A percentile compares a stretch with the other conserved stretches of the same genome.
These are phyloP conservation scores for Protea cynaroides DNA, from an alignment of 164 flowering plant species.

Conservation along the genomic window DNA sequence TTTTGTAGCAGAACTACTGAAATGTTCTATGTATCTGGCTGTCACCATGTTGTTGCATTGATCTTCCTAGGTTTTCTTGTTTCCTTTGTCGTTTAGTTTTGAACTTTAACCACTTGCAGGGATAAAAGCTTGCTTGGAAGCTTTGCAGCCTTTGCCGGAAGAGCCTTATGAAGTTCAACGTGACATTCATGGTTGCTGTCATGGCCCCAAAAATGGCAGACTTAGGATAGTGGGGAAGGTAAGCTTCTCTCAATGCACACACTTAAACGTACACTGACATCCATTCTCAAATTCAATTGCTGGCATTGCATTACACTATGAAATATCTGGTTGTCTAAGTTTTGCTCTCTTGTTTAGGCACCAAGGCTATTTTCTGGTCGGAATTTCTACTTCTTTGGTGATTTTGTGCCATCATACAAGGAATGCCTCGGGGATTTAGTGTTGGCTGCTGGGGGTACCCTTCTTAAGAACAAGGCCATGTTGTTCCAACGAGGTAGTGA, in stretches of 20 bases:
- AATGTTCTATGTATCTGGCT: background rate
- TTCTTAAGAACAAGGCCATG: constrained; percentile 18
- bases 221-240: constrained; percentile 42
- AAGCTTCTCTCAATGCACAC: background rate
- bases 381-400: constrained; percentile 40
- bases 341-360: constrained; percentile 29
- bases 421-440: constrained; percentile 36
- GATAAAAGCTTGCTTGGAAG: constrained; percentile 51
- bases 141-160: constrained; percentile 35
- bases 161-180: constrained; percentile 51
- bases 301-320: background rate
- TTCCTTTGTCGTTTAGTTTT: background rate
- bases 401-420: constrained; percentile 32
- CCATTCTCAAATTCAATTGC: background rate
- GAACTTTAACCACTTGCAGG: constrained; percentile 29
- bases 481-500: constrained; percentile 10
- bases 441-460: constrained; percentile 38
- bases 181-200: constrained; percentile 51
- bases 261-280: background rate
- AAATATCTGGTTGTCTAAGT: background rate
- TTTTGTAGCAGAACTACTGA: too few species aligned
- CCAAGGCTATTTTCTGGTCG: constrained; percentile 46
- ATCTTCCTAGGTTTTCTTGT: background rate
- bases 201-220: constrained; percentile 67
- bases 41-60: background rate